Percentiles rank a stretch among this genome's conserved stretches.
Conservation (phyloP, 2,329 filamentous ascomycete genomes). For the Orbilia ellipsospora region DNA sequence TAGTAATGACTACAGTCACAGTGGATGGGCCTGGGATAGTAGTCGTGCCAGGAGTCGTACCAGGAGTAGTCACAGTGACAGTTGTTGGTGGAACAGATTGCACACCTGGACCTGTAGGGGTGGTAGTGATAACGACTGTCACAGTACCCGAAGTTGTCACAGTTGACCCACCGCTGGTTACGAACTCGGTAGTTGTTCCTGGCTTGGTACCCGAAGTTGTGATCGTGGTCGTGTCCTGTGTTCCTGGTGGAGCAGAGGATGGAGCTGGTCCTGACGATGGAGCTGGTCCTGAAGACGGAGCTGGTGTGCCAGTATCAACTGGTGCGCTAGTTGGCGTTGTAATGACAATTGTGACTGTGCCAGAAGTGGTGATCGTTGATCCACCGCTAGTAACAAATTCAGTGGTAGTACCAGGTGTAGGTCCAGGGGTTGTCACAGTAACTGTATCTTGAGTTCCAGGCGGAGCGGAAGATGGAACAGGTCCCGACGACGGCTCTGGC, state of each 20-base stretch:
- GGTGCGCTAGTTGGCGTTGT: neutral
- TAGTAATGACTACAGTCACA: conserved; percentile 12
- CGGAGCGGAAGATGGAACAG: neutral
- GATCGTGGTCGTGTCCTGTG: neutral
- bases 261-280: no score
- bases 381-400: neutral
- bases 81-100: neutral
- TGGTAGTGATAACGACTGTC: neutral
- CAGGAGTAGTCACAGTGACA: neutral
- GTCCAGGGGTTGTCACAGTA: neutral
- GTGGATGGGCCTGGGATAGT: neutral
- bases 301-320: neutral
- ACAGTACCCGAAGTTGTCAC: neutral
- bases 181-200: neutral
- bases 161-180: no score
- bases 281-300: neutral
- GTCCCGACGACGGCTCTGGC: no score
- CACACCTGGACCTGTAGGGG: neutral
- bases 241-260: no score
- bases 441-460: neutral
- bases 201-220: neutral
- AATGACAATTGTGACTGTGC: neutral
- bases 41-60: neutral
- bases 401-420: neutral
- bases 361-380: neutral